Evolutionary conservation across 495 filamentous ascomycete species (phyloP), one percentile per base, ranked within the genome.

Genomic region (Rhypophila decipiens): DNA sequence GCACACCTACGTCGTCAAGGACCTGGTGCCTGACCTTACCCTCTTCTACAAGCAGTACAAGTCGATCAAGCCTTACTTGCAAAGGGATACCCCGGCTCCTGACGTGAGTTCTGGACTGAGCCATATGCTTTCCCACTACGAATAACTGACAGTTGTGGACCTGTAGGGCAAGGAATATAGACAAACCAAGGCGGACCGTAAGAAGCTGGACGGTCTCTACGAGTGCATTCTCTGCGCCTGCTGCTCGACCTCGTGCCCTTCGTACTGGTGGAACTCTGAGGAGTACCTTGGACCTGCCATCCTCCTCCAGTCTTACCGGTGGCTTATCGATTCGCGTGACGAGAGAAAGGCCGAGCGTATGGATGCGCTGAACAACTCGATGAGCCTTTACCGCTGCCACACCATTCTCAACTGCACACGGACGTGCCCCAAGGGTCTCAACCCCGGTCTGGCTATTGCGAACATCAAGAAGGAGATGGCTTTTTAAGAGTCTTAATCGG

Each of bases 1-100:
- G 52, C 93, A 98, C 77, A 98, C 90, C 66, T 98, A 95, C 76
- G 86, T 97, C 56, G 91, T 98, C 72, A 98, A 96, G 82, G 93
- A 98, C 65, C 79, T 98, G 51, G 91, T 98, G 11, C 91, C 93
- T 40, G 93, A 98, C 67, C 72, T 98, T 55, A 98, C 93, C 56
- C 86, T 87, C 50, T 96, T 98, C 83, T 98, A 98, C 85, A 96
- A 96, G 77, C 93, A 98, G 79, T 98, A 98, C 83, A 95, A 95
- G 73, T 96, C 91, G 19, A 95, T 98, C 74, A 95, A 98, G 80
- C 93, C 93, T 5, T 98, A 95, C 65, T 85, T 98, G 27, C 93
- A 96, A 72, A 78, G 88, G 52, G 82, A 88, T 50, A 90, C 85
- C 24, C 80, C 83, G 33, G 69, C 85, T 13, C 76, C 79, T 31